Evolutionary conservation across 2,329 filamentous ascomycete genomes (phyloP).

Genomic region (Pseudohalonectria lignicola): DNA sequence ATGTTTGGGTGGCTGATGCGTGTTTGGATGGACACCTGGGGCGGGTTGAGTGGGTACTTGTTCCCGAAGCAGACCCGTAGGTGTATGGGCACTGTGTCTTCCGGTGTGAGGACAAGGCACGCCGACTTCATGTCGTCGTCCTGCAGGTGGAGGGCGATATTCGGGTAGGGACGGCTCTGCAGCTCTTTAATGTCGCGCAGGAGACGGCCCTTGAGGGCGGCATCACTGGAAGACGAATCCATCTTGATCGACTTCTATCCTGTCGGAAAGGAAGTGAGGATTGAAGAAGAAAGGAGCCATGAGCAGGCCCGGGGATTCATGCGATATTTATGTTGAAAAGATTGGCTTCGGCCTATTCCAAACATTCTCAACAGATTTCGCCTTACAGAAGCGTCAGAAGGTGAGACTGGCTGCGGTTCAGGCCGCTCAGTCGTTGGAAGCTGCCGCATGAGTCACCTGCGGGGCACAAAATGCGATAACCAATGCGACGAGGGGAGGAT

Average conservation of each 20-base stretch:
- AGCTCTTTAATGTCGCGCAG: constrained; percentile 34
- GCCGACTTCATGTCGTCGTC: constrained; percentile 21
- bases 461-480: no score
- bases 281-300: neutral
- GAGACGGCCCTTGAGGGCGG: constrained; percentile 13
- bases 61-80: constrained; percentile 24
- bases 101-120: constrained; percentile 31
- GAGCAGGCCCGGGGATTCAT: neutral
- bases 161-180: constrained; percentile 31
- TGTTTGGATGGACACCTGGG: constrained; percentile 27
- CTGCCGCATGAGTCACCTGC: no score
- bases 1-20: constrained; percentile 32
- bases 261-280: neutral
- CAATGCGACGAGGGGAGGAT: no score
- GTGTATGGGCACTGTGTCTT: constrained; percentile 26
- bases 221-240: neutral
- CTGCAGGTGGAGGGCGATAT: constrained; percentile 25
- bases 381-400: no score
- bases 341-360: neutral
- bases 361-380: neutral
- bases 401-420: no score
- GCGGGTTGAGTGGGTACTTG: constrained; percentile 27
- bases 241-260: neutral
- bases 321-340: neutral
- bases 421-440: no score